A percentile compares a stretch with the other conserved stretches of the same genome.
Conservation (phyloP, 2,329 filamentous ascomycete species). For the Claviceps sp. region DNA sequence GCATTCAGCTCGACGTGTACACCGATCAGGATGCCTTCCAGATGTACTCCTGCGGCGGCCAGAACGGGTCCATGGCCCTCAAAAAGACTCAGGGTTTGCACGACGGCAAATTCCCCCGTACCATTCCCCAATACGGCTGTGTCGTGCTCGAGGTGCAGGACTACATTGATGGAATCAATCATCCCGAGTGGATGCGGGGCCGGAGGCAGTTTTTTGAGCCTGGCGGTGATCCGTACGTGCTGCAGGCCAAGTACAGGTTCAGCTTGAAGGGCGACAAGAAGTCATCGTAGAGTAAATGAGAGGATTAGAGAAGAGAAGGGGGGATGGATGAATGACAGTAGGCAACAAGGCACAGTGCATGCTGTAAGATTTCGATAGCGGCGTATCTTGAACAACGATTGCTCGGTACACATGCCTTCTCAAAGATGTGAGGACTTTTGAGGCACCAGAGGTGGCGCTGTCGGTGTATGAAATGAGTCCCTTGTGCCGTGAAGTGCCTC, state of each 20-base stretch:
- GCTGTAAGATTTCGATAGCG: not conserved
- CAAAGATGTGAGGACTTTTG: too few relatives aligned
- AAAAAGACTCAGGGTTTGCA: constrained; percentile 57
- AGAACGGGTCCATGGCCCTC: constrained; percentile 57
- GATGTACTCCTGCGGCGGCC: constrained; percentile 69
- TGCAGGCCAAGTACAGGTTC: constrained; percentile 49
- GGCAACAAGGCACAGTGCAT: not conserved
- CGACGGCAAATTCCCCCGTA: constrained; percentile 37
- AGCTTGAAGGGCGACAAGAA: constrained; percentile 24
- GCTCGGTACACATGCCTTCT: too few relatives aligned
- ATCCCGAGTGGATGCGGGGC: constrained; percentile 68
- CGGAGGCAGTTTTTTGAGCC: constrained; percentile 46
- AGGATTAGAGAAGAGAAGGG: not conserved
- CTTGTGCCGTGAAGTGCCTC: not conserved
- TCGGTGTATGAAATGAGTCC: too few relatives aligned
- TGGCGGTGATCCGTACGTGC: constrained; percentile 45
- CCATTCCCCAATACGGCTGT: constrained; percentile 66
- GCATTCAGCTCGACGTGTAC: constrained; percentile 70
- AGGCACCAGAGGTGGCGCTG: too few relatives aligned
- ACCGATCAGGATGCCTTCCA: constrained; percentile 81
- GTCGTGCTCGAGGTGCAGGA: constrained; percentile 86
- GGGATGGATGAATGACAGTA: not conserved
- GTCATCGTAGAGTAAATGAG: not conserved
- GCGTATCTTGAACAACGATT: too few relatives aligned
- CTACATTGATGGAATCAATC: constrained; percentile 88